Evolutionary conservation across 495 filamentous ascomycete genomes (phyloP).

Genomic region (Venustampulla echinocandica): DNA sequence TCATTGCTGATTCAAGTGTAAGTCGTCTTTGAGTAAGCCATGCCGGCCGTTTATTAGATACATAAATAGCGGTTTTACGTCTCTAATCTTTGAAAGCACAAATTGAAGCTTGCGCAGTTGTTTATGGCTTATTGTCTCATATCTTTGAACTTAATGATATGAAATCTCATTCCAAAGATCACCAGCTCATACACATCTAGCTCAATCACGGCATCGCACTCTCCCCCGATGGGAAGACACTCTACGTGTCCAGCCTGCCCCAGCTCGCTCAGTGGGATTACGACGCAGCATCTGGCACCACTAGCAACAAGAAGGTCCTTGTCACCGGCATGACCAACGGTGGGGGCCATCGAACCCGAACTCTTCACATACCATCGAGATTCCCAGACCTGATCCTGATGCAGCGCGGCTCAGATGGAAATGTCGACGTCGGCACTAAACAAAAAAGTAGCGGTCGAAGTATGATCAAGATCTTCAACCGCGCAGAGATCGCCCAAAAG

Average conservation of each 20-base stretch:
- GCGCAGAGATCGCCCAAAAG: conserved; percentile 26
- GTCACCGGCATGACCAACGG: conserved; percentile 50
- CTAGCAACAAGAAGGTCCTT: conserved; percentile 30
- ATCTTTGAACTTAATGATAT: neutral
- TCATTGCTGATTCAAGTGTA: conserved; percentile 24
- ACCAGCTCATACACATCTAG: conserved; percentile 21
- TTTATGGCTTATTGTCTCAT: neutral
- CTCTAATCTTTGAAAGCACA: neutral
- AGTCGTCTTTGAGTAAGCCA: too few relatives aligned
- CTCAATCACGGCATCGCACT: conserved; percentile 62
- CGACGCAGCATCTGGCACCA: conserved; percentile 33
- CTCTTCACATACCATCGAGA: conserved; percentile 44
- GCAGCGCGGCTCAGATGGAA: conserved; percentile 52
- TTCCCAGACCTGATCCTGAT: conserved; percentile 41
- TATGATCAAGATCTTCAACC: conserved; percentile 57
- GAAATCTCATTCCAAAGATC: neutral
- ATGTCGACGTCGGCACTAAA: conserved; percentile 45
- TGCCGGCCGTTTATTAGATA: too few relatives aligned
- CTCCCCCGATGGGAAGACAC: conserved; percentile 47
- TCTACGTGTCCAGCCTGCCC: conserved; percentile 52
- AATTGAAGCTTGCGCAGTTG: neutral
- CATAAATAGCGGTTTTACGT: conserved; percentile 33
- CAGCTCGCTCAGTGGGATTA: conserved; percentile 54
- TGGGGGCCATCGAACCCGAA: conserved; percentile 52
- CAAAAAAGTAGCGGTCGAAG: conserved; percentile 44